phyloP scores from a whole-genome alignment of 2,329 filamentous ascomycete genomes.

The Emergomyces pasteurianus region DNA sequence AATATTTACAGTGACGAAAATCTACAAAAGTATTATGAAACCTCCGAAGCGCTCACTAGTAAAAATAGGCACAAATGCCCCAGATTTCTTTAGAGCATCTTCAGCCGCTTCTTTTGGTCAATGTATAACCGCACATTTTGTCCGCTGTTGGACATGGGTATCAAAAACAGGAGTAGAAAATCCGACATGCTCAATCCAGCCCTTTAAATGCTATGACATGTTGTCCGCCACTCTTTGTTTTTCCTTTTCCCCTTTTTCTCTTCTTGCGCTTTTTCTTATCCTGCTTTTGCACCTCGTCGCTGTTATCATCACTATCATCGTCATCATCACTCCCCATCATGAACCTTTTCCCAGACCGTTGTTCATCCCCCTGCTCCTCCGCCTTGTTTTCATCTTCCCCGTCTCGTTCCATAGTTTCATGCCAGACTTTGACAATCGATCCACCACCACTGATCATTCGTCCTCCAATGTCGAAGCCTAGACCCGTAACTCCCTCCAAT shows the following conservation, averaged over 20 bases:
- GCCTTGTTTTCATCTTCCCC: conserved; percentile 36
- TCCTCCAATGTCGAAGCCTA: conserved; percentile 75
- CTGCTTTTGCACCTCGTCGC: conserved; percentile 39
- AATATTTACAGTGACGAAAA: background rate
- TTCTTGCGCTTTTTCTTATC: conserved; percentile 37
- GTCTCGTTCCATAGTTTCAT: conserved; percentile 39
- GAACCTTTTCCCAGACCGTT: conserved; percentile 29
- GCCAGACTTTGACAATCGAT: conserved; percentile 76
- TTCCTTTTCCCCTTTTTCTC: conserved; percentile 34
- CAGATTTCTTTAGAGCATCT: background rate
- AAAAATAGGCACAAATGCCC: background rate
- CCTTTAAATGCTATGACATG: conserved; percentile 34
- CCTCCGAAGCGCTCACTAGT: background rate
- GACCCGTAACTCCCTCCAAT: conserved; percentile 66
- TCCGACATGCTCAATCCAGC: conserved; percentile 23
- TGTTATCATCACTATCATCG: conserved; percentile 22
- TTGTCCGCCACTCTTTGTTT: conserved; percentile 26
- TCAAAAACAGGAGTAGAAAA: background rate
- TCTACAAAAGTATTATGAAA: background rate
- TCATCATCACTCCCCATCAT: conserved; percentile 11
- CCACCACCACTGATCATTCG: conserved; percentile 86
- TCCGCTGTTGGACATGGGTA: background rate
- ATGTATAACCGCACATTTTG: background rate
- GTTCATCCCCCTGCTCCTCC: conserved; percentile 35
- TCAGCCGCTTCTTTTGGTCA: background rate